These are phyloP conservation scores for Serendipita vermifera DNA, from an alignment of 768 basidiomycete genomes.

Conservation along the genomic window DNA sequence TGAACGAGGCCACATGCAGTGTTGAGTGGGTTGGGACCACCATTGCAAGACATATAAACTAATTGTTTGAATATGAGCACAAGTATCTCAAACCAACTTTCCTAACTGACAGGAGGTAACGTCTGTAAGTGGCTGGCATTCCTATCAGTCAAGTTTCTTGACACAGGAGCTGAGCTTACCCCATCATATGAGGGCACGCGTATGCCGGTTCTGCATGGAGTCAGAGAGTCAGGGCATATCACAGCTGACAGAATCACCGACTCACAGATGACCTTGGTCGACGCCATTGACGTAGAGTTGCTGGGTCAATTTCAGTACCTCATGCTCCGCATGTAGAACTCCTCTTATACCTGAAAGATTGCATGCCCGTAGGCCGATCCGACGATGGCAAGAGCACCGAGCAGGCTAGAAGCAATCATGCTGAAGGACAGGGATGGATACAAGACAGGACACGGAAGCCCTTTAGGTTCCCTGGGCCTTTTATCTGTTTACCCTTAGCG, in stretches of 20 bases:
- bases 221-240: not conserved
- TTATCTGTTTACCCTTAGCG: too few species aligned
- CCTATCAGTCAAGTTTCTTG: conserved; percentile 32
- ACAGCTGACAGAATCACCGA: conserved; percentile 27
- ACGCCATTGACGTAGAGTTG: conserved; percentile 44
- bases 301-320: too few species aligned
- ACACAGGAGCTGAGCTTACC: not conserved
- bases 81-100: too few species aligned
- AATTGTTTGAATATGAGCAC: too few species aligned
- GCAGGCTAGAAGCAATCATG: not conserved
- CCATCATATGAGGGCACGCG: conserved; percentile 31
- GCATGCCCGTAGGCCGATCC: conserved; percentile 33
- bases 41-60: conserved; percentile 50
- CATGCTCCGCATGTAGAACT: too few species aligned
- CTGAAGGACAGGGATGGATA: too few species aligned
- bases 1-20: not conserved
- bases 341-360: too few species aligned
- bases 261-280: not conserved
- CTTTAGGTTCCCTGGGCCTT: too few species aligned
- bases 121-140: conserved; percentile 26
- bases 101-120: conserved; percentile 44
- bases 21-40: conserved; percentile 29
- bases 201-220: conserved; percentile 25
- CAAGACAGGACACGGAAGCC: too few species aligned
- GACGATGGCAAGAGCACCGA: not conserved